phyloP scores from a whole-genome alignment of 2,329 filamentous ascomycete genomes.

The Emergomyces pasteurianus region DNA sequence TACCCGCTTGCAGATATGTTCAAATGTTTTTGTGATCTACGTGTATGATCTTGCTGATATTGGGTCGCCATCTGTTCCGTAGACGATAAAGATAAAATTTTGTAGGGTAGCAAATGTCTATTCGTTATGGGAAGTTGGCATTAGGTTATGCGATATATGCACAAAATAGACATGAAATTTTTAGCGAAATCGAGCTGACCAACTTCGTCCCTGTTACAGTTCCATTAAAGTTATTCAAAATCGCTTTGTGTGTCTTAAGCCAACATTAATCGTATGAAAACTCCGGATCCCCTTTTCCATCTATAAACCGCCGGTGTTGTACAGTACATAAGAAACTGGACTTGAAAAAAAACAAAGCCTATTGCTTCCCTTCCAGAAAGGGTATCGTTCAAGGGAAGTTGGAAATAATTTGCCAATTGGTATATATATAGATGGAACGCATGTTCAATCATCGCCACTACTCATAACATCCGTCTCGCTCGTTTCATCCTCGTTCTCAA shows the following conservation, averaged over 20 bases:
- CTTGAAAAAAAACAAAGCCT: neutral
- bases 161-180: neutral
- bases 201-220: neutral
- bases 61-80: neutral
- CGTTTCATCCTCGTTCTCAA: slow-evolving; percentile 21
- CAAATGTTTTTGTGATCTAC: neutral
- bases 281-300: neutral
- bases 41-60: neutral
- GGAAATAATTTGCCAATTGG: neutral
- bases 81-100: neutral
- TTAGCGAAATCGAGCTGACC: neutral
- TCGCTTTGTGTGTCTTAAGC: neutral
- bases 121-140: neutral
- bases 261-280: neutral
- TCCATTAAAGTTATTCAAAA: neutral
- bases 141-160: neutral
- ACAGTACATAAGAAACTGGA: neutral
- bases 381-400: neutral
- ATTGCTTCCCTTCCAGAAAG: neutral
- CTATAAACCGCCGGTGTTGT: neutral
- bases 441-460: slow-evolving; percentile 17
- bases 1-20: neutral
- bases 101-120: neutral
- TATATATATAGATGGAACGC: neutral
- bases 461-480: slow-evolving; percentile 26